phyloP scores from a whole-genome alignment of 345 rosid species.

The Corchorus capsularis region DNA sequence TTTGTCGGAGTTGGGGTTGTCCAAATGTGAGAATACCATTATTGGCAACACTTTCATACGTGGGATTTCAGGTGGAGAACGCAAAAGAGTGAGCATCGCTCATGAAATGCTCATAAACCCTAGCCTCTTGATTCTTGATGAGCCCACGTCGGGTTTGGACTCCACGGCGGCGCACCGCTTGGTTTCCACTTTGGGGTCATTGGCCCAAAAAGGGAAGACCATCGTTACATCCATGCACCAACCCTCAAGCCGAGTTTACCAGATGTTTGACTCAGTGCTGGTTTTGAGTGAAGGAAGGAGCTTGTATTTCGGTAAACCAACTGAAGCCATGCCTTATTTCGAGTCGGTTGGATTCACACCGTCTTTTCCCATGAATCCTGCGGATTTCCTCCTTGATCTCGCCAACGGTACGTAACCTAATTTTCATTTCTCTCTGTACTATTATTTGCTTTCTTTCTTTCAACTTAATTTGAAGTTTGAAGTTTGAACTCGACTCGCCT shows the following conservation, averaged over 20 bases:
- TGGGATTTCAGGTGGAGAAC: constrained; percentile 90
- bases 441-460: neutral
- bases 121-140: constrained; percentile 79
- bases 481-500: too few species aligned
- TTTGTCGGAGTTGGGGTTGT: constrained; percentile 73
- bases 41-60: constrained; percentile 82
- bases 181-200: constrained; percentile 54
- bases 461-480: too few species aligned
- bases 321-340: constrained; percentile 69
- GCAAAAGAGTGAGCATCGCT: constrained; percentile 82
- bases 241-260: constrained; percentile 86
- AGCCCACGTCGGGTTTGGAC: constrained; percentile 95
- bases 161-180: constrained; percentile 85
- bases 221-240: constrained; percentile 86
- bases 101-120: constrained; percentile 90
- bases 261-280: constrained; percentile 76
- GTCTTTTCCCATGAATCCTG: constrained; percentile 94
- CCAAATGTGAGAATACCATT: constrained; percentile 76
- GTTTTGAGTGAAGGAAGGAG: constrained; percentile 76
- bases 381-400: constrained; percentile 95
- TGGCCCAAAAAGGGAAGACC: constrained; percentile 75
- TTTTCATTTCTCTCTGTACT: neutral
- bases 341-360: constrained; percentile 83
- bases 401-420: constrained; percentile 85
- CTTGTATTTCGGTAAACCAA: constrained; percentile 75